Conservation (phyloP, 257 asterid genomes). For the Jacaranda copaia region DNA sequence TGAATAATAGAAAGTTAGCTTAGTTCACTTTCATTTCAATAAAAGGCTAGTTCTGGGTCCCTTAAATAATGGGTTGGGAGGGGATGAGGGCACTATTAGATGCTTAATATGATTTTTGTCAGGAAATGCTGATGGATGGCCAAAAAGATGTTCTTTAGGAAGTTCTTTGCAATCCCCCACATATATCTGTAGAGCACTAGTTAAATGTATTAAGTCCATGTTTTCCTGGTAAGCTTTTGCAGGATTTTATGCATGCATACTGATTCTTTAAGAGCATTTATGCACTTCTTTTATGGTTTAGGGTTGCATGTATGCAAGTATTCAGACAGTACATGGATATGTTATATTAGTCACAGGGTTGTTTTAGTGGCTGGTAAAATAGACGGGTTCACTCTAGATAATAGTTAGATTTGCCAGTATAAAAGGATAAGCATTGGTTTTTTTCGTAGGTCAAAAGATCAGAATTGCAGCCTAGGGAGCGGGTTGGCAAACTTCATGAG, state of each 20-base stretch:
- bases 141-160: neutral
- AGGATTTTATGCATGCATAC: neutral
- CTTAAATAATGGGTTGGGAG: neutral
- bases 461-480: neutral
- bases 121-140: neutral
- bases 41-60: neutral
- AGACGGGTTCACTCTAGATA: neutral
- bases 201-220: neutral
- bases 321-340: conserved; percentile 6
- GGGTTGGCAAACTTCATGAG: conserved; percentile 4
- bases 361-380: conserved; percentile 22
- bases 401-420: neutral
- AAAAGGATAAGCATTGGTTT: neutral
- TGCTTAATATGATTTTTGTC: neutral
- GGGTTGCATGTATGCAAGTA: neutral
- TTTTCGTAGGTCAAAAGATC: too few species aligned
- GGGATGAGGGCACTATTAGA: neutral
- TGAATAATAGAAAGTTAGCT: neutral
- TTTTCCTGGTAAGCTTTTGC: neutral
- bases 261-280: conserved; percentile 5
- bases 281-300: conserved; percentile 8
- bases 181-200: neutral
- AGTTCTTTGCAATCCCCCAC: neutral
- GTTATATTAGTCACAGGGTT: conserved; percentile 14
- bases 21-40: neutral